Base-by-base conservation (phyloP, 2,329 filamentous ascomycete species). In the Bimuria novae-zelandiae region DNA sequence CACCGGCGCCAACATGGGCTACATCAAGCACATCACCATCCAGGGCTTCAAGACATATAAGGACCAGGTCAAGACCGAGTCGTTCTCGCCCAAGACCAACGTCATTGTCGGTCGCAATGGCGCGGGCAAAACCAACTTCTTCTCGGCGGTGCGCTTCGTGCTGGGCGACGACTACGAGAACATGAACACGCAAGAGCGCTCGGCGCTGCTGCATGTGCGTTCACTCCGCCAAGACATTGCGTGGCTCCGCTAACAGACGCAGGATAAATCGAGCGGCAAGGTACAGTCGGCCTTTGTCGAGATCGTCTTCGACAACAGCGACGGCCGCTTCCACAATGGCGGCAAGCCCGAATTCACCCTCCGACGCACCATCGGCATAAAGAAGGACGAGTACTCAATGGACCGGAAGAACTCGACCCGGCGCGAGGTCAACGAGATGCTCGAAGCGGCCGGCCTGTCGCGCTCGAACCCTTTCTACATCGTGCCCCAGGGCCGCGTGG, bases 1-100 rank as follows among this genome's bases (percentile, higher is more conserved):
- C 43, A 29, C 32, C 12, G 23, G 23, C 23, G 32, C 56, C 57
- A 54, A 51, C 17, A 73, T 73, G 70, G 69, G 69, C 29, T 94
- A 95, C 81, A 97, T 99, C 84, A 99, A 99, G 77, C 94, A 99
- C 80, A 97, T 97, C 76, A 97, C 97, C 76, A 97, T 99, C 73
- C 94, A 99, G 77, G 94, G 94, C 86, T 99, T 99, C 80, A 99
- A 99, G 80, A 97, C 92, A 83, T 99, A 99, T 85, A 99, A 99
- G 82, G 93, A 99, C 72, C 95, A 99, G 76, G 97, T 92, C 47
- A 90, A 97, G 74, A 97, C 97, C 73, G 94, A 99, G 73, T 93
- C 93, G 56, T 99, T 99, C 77, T 97, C 93, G 39, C 88, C 93
- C 48, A 95, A 95, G 69, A 94, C 93, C 69, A 99, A 99, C 80